These are phyloP conservation scores for Fraxinus angustifolia DNA, from an alignment of 305 asterid species.

Conservation along the genomic window DNA sequence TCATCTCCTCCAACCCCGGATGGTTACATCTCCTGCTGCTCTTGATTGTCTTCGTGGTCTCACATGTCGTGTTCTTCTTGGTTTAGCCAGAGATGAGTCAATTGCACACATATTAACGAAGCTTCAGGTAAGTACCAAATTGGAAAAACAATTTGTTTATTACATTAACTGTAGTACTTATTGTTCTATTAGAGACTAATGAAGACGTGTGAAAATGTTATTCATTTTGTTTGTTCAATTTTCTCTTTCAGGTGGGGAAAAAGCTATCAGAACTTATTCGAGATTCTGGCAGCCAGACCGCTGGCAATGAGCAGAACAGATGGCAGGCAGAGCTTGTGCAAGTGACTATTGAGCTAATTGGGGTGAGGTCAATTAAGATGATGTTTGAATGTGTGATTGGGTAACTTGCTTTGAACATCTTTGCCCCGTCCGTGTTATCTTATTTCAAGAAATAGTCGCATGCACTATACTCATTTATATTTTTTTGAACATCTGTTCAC, in stretches of 20 bases:
- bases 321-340: constrained; percentile 95
- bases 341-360: constrained; percentile 88
- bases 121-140: constrained; percentile 65
- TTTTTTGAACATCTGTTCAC: background rate
- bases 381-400: background rate
- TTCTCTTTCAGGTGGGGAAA: constrained; percentile 71
- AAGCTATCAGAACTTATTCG: constrained; percentile 94
- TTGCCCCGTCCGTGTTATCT: background rate
- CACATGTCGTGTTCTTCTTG: constrained; percentile 97
- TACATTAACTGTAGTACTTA: background rate
- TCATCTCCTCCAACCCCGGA: constrained; percentile 94
- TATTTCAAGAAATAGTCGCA: background rate
- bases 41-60: constrained; percentile 98
- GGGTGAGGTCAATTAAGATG: constrained; percentile 45
- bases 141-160: background rate
- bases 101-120: constrained; percentile 93
- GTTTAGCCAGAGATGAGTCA: constrained; percentile 95
- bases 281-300: constrained; percentile 85
- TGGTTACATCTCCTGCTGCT: constrained; percentile 88
- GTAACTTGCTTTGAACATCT: background rate
- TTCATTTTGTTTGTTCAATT: constrained; percentile 3
- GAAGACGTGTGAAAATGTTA: background rate
- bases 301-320: constrained; percentile 80
- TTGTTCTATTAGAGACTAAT: background rate
- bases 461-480: background rate